Evolutionary conservation across 768 basidiomycete species (phyloP).

Genomic region (Leccinum subtestaceum): DNA sequence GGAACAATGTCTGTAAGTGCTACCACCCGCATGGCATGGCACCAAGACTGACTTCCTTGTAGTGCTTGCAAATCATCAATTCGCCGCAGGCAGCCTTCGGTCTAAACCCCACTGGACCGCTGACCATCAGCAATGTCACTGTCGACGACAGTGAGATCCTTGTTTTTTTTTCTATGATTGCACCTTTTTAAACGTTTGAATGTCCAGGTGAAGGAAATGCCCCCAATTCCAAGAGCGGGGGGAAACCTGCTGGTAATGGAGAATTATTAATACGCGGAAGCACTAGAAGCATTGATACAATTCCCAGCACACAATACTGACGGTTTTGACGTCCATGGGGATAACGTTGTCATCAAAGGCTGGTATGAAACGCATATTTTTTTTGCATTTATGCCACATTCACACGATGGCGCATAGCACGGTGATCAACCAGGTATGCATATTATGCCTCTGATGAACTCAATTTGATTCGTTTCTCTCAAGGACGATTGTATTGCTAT

Average conservation of each 20-base stretch:
- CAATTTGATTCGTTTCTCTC: neutral
- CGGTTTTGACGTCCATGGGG: constrained; percentile 44
- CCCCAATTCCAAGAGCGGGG: constrained; percentile 50
- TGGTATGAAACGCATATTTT: constrained; percentile 12
- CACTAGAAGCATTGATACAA: neutral
- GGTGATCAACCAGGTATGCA: constrained; percentile 28
- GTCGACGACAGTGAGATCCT: constrained; percentile 54
- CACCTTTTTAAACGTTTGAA: neutral
- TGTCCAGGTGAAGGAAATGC: constrained; percentile 47
- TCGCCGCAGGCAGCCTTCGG: constrained; percentile 37
- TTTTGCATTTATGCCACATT: neutral
- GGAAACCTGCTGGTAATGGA: constrained; percentile 43
- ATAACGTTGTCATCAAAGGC: constrained; percentile 33
- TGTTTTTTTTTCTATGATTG: neutral
- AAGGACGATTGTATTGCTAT: constrained; percentile 65
- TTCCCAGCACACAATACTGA: constrained; percentile 47
- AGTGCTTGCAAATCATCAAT: constrained; percentile 40
- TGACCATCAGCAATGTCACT: constrained; percentile 44
- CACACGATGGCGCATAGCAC: constrained; percentile 7
- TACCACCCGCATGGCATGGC: neutral
- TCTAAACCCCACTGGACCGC: constrained; percentile 25
- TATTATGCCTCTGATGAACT: neutral
- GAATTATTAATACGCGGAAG: neutral
- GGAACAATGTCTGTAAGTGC: constrained; percentile 33
- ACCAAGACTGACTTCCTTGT: neutral